phyloP scores from a whole-genome alignment of 495 filamentous ascomycete species.

The Lasiosphaeria ovina region DNA sequence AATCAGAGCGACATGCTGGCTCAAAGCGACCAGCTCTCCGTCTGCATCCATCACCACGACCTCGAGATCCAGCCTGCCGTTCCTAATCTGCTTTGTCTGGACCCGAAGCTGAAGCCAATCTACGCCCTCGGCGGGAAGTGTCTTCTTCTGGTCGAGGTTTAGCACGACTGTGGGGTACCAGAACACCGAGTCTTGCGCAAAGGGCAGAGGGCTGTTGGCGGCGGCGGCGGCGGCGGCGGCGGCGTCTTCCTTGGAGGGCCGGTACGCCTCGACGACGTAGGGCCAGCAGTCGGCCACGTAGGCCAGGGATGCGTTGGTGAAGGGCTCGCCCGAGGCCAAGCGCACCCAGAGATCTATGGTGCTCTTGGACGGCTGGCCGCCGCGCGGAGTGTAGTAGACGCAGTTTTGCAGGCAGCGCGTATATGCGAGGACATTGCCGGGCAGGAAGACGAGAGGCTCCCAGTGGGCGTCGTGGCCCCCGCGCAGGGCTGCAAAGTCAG shows the following conservation, averaged over 20 bases:
- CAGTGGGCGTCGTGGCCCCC: conserved; percentile 45
- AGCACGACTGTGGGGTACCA: conserved; percentile 82
- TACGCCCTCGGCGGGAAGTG: conserved; percentile 55
- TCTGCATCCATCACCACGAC: conserved; percentile 58
- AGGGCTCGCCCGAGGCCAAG: conserved; percentile 47
- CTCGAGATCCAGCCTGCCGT: conserved; percentile 65
- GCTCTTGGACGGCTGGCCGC: conserved; percentile 38
- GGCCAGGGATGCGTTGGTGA: conserved; percentile 55
- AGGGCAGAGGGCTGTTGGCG: conserved; percentile 7
- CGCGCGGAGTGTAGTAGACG: conserved; percentile 54
- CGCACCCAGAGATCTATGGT: conserved; percentile 67
- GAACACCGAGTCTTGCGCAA: conserved; percentile 22
- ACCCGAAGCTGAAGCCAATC: conserved; percentile 66
- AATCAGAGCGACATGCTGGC: conserved; percentile 61
- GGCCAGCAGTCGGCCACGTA: conserved; percentile 57
- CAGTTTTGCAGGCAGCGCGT: conserved; percentile 49
- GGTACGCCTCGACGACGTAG: conserved; percentile 27
- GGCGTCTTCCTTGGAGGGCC: conserved; percentile 15
- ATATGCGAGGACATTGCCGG: conserved; percentile 51
- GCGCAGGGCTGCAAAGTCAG: conserved; percentile 39
- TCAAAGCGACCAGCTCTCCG: conserved; percentile 59
- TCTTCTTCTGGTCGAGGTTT: conserved; percentile 66
- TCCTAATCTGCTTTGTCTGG: conserved; percentile 54
- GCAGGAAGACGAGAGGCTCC: conserved; percentile 30
- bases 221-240: not conserved